Evolutionary conservation across 2,329 filamentous ascomycete species (phyloP).

Genomic region (Fusarium albosuccineum): DNA sequence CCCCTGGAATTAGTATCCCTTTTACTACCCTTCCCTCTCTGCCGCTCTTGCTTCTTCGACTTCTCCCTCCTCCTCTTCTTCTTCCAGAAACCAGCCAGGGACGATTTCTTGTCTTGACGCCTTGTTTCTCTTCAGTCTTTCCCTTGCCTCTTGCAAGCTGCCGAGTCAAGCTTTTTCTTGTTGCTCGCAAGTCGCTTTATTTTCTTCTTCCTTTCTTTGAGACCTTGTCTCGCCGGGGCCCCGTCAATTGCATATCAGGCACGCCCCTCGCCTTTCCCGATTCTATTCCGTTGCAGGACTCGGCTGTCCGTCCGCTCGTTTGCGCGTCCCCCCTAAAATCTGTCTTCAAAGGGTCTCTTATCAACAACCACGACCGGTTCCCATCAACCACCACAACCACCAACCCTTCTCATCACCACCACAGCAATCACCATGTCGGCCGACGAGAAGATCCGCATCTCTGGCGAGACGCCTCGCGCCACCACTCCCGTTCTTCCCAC

Average conservation of each 20-base stretch:
- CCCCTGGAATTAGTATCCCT: conserved; percentile 34
- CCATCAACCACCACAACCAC: conserved; percentile 34
- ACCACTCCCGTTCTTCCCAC: conserved; percentile 80
- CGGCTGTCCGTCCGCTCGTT: conserved; percentile 57
- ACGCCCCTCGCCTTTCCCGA: conserved; percentile 45
- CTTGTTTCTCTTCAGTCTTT: conserved; percentile 42
- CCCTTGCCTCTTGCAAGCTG: conserved; percentile 41
- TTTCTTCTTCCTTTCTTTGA: conserved; percentile 49
- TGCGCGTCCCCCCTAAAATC: conserved; percentile 53
- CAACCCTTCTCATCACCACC: conserved; percentile 47
- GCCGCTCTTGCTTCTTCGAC: conserved; percentile 16
- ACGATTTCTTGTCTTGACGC: conserved; percentile 35
- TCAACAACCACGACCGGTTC: conserved; percentile 39
- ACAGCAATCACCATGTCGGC: conserved; percentile 62
- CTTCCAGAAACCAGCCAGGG: conserved; percentile 30
- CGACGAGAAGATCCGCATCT: conserved; percentile 87
- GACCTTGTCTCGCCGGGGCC: conserved; percentile 43
- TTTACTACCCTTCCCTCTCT: conserved; percentile 26
- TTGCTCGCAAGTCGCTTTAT: conserved; percentile 33
- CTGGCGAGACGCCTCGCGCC: conserved; percentile 77
- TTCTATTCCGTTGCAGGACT: conserved; percentile 49
- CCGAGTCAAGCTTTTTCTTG: conserved; percentile 30
- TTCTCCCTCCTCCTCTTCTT: conserved; percentile 22
- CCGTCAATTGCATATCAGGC: conserved; percentile 54
- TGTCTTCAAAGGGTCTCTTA: conserved; percentile 47